Conservation (phyloP, 306 rosid genomes). For the Benincasa hispida region DNA sequence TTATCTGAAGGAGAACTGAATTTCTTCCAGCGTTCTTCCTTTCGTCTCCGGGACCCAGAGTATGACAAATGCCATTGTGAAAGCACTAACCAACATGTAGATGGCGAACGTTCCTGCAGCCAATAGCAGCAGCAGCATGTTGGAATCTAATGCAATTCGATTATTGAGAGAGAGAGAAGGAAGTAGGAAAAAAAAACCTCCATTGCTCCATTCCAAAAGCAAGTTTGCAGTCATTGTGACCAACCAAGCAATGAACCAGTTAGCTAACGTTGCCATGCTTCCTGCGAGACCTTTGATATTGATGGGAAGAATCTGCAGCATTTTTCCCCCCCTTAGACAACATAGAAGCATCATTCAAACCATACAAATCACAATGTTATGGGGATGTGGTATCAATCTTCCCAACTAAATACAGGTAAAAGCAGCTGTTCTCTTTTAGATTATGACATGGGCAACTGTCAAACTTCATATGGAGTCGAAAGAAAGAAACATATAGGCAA, state of each 20-base stretch:
- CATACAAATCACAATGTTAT: not conserved
- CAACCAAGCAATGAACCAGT: conserved; percentile 47
- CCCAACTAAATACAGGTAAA: not conserved
- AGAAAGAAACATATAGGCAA: not conserved
- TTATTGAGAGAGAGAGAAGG: not conserved
- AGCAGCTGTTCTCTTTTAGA: not conserved
- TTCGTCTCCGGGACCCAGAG: conserved; percentile 76
- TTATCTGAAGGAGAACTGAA: conserved; percentile 60
- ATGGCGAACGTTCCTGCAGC: conserved; percentile 53
- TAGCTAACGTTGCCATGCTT: conserved; percentile 55
- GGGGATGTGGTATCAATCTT: not conserved
- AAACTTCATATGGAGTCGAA: not conserved
- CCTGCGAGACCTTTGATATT: conserved; percentile 78
- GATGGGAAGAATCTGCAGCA: conserved; percentile 62
- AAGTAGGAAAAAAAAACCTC: too few relatives aligned
- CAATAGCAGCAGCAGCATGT: not conserved
- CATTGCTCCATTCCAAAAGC: conserved; percentile 59
- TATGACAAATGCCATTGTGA: conserved; percentile 36
- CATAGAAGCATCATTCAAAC: not conserved
- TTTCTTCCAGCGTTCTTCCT: conserved; percentile 82
- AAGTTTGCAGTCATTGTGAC: conserved; percentile 75
- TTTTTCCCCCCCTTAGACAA: not conserved
- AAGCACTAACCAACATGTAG: conserved; percentile 39
- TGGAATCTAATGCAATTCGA: not conserved
- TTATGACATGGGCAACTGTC: not conserved